Evolutionary conservation across 768 basidiomycete genomes (phyloP), one percentile per base, ranked within the genome.

Genomic region (Paxillus involutus): DNA sequence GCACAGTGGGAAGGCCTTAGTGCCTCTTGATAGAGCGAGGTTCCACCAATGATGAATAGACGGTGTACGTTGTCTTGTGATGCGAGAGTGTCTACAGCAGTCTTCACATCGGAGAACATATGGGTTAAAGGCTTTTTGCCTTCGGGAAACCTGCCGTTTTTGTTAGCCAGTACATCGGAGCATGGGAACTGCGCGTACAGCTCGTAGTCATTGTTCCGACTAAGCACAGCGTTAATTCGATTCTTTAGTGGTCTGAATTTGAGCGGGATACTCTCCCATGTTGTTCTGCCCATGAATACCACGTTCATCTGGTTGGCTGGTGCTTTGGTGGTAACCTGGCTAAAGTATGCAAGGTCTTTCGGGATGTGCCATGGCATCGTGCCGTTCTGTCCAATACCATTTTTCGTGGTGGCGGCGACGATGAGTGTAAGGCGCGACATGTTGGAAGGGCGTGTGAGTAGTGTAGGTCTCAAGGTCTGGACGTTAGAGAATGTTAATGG

Each of bases 201-300:
- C 53, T 82, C 70, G 59, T 86, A 89, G 44, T 74, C 71, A 24
- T 65, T 41, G 59, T 85, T 82, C 46, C 80, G 77, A 70, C 83
- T 87, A 55, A 95, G 72, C 52, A 99, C 84, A 24, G 95, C 68
- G 65, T 98, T 99, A 51, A 80, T 51, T 47, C 97, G 79, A 42
- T 79, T 80, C 40, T 80, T 75, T 17, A 99, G 78, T 5, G 97
- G 97, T 57, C 89, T 79, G 72, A 88, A 90, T 68, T 85, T 90
- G 17, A 65, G 59, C 8, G 97, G 96, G 51, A 99, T 98, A 67
- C 91, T 91, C 73, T 98, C 94, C 97, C 97, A 99, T 13, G 94
- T 96, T 64, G 91, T 94, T 52, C 96, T 80, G 12, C 97, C 97
- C 96, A 99, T 98, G 51, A 98, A 75, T 17, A 98, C 87, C 1